These are phyloP conservation scores for Talaromyces trachyspermus DNA, from an alignment of 495 filamentous ascomycete species.

Conservation along the genomic window DNA sequence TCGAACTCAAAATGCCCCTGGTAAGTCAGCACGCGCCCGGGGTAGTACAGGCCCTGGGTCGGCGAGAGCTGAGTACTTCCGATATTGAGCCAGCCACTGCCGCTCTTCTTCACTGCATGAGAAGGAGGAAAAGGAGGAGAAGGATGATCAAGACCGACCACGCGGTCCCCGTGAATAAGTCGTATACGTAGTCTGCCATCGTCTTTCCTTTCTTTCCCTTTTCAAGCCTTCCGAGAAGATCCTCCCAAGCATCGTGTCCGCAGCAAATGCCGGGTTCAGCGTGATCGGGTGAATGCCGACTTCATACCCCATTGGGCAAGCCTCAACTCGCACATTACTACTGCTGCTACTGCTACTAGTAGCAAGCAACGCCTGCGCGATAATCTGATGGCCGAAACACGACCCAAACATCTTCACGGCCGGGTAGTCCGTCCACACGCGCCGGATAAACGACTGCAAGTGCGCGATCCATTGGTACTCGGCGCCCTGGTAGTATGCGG, in stretches of 20 bases:
- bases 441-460: conserved; percentile 23
- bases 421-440: conserved; percentile 30
- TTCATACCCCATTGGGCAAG: conserved; percentile 25
- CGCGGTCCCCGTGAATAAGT: conserved; percentile 28
- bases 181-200: conserved; percentile 29
- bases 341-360: conserved; percentile 6
- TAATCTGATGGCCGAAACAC: conserved; percentile 43
- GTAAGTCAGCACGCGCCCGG: conserved; percentile 28
- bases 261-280: conserved; percentile 21
- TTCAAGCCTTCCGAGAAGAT: not conserved
- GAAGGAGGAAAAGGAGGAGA: no score
- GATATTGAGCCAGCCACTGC: conserved; percentile 33
- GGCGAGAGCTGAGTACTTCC: conserved; percentile 26
- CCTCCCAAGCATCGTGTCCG: not conserved
- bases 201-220: not conserved
- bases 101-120: no score
- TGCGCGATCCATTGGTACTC: conserved; percentile 27
- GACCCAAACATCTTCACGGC: conserved; percentile 40
- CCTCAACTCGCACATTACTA: conserved; percentile 11
- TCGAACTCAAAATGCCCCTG: conserved; percentile 42
- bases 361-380: conserved; percentile 32
- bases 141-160: conserved; percentile 16
- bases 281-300: conserved; percentile 31
- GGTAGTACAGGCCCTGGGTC: conserved; percentile 35
- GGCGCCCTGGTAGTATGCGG: conserved; percentile 22